phyloP scores from a whole-genome alignment of 495 filamentous ascomycete species.

The Neurospora sp. region DNA sequence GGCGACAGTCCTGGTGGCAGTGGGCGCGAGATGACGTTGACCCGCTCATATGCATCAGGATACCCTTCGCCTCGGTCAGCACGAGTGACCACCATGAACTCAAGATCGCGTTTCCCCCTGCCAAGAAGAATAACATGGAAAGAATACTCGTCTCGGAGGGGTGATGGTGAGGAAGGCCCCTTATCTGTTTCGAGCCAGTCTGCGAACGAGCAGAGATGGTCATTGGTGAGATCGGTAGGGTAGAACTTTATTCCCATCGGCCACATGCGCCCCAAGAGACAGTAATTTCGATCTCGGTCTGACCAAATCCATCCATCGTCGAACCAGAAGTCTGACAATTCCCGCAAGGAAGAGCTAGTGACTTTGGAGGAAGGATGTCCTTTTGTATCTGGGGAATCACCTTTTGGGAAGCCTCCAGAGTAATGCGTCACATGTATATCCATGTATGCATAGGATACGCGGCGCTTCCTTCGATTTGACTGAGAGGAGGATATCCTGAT shows the following conservation, averaged over 20 bases:
- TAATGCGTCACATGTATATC: background rate
- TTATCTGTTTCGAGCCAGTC: background rate
- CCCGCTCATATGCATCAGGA: background rate
- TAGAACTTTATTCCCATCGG: background rate
- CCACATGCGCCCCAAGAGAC: background rate
- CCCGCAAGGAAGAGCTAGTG: background rate
- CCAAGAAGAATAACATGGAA: background rate
- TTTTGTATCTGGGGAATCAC: background rate
- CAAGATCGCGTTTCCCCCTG: background rate
- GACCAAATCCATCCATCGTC: background rate
- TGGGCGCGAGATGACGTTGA: background rate
- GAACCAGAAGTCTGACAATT: background rate
- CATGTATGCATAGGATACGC: background rate
- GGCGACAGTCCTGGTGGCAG: background rate
- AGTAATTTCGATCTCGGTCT: background rate
- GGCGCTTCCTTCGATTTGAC: background rate
- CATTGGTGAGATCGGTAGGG: background rate
- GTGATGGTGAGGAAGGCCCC: background rate
- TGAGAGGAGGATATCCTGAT: background rate
- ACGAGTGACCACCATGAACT: background rate
- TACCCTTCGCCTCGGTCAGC: background rate
- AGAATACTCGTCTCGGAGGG: background rate
- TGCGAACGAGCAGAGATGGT: background rate
- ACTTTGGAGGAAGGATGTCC: background rate
- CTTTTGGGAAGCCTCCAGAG: background rate